Evolutionary conservation across 2,329 filamentous ascomycete species (phyloP).

Genomic region (Microdochium nivale): DNA sequence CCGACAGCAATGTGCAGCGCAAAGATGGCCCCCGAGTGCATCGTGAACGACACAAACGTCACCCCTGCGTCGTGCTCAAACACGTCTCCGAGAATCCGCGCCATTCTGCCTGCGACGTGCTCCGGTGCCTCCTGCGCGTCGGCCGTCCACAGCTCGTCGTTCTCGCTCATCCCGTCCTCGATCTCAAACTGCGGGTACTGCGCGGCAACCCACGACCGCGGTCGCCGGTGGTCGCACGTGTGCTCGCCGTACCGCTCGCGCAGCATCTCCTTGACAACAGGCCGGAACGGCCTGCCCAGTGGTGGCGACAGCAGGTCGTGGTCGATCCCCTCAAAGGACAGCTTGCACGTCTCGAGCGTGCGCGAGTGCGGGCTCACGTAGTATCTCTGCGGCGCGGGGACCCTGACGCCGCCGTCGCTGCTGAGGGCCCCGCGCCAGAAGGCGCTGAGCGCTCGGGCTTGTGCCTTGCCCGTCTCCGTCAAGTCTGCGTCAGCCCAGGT

Average conservation of each 20-base stretch:
- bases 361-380: constrained; percentile 51
- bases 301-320: constrained; percentile 20
- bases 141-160: constrained; percentile 42
- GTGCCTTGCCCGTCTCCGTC: constrained; percentile 40
- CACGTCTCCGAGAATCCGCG: constrained; percentile 34
- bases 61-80: constrained; percentile 27
- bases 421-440: constrained; percentile 41
- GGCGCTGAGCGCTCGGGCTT: constrained; percentile 39
- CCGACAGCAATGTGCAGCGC: constrained; percentile 33
- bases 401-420: constrained; percentile 30
- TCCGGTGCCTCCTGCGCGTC: constrained; percentile 37
- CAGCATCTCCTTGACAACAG: constrained; percentile 47
- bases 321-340: constrained; percentile 39
- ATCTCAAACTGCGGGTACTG: constrained; percentile 42
- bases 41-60: constrained; percentile 38
- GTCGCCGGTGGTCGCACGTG: constrained; percentile 50
- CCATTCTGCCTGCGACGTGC: constrained; percentile 35
- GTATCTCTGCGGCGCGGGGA: constrained; percentile 42
- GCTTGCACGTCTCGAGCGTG: constrained; percentile 46
- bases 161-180: constrained; percentile 45
- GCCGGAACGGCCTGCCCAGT: constrained; percentile 30
- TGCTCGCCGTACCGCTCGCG: constrained; percentile 52
- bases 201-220: constrained; percentile 35
- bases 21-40: constrained; percentile 38
- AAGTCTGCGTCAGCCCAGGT: constrained; percentile 37